Base-by-base conservation (phyloP, 306 rosid species). In the Clitoria ternatea region DNA sequence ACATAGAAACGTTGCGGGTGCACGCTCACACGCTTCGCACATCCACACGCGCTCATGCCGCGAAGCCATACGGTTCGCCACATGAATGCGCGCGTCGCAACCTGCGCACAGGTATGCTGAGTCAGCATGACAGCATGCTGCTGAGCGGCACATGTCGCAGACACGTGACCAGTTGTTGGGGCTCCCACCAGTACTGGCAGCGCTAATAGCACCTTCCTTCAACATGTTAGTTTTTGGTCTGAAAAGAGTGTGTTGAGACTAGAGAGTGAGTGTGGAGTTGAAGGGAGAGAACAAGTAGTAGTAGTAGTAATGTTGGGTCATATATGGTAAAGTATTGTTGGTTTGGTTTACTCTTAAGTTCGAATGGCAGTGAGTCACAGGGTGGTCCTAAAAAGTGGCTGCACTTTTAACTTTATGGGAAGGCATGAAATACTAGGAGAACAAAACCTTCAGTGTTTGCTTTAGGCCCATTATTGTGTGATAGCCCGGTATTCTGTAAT, bases 21-120 rank as follows among this genome's bases (percentile, higher is more conserved):
- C 85, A 1, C 85, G 78, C 71, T 92, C 97, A 52, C 97, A 89
- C 0, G 88, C 86, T 72, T 89, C 96, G 11, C 97, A 92, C 9
- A 90, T 83, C 85, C 70, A 55, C 35, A 90, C 97, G 1, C 94
- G 91, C 79, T 88, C 88, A 23, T 87, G 96, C 24, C 91, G 59
- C 1, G 85, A 82, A 0, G 91, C 89, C 36, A 79, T 76, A 1
- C 27, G 65, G 60, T 89, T 89, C 0, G 84, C 88, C 0, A 83
- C 81, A 44, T 87, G 96, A 33, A 87, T 66, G 0, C 77, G 78
- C 0, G 82, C 59, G 63, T 90, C 96, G 40, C 94, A 90, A 12
- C 43, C 48, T 0, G 72, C 13, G 43, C 96, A 87, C 0, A 90
- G 74, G 77, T 80, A 90, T 0, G 89, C 91, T 1, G 82, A 78